Percentiles rank a stretch among this genome's conserved stretches.
phyloP scores from a whole-genome alignment of 352 stramenopile genomes.

The Phytopythium boreale region DNA sequence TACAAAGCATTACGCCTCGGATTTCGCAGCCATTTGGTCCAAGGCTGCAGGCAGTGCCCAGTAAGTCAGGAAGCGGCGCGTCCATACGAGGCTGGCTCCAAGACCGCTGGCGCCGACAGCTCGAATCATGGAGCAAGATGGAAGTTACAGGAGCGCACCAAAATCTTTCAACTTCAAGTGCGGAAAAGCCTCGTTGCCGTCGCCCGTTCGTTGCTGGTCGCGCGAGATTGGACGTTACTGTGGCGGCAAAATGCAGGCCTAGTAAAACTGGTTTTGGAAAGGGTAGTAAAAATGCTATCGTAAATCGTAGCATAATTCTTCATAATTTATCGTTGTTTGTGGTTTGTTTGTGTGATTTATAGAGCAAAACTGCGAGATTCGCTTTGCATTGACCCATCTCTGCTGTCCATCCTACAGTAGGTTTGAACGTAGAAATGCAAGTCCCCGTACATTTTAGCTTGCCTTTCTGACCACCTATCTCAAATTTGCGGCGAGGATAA shows the following conservation, averaged over 20 bases:
- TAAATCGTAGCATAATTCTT: no score
- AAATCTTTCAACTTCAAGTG: constrained; percentile 10
- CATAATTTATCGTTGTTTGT: no score
- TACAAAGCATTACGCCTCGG: background rate
- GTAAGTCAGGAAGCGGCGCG: background rate
- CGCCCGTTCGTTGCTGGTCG: background rate
- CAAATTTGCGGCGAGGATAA: background rate
- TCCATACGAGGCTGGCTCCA: background rate
- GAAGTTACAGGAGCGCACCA: constrained; percentile 3
- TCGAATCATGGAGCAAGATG: background rate
- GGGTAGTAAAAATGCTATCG: no score
- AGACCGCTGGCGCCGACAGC: background rate
- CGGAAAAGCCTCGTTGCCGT: constrained; percentile 3
- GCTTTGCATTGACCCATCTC: background rate
- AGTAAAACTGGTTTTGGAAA: background rate
- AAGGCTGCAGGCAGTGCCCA: background rate
- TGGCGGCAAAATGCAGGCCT: no score
- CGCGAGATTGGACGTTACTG: no score
- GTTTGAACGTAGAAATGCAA: background rate
- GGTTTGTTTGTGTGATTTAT: background rate
- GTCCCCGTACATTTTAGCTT: background rate
- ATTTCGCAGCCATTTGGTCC: background rate
- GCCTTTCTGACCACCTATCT: background rate
- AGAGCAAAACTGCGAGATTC: background rate
- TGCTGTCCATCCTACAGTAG: background rate